Base-by-base conservation (phyloP, 305 asterid species). In the Fraxinus paxiana region DNA sequence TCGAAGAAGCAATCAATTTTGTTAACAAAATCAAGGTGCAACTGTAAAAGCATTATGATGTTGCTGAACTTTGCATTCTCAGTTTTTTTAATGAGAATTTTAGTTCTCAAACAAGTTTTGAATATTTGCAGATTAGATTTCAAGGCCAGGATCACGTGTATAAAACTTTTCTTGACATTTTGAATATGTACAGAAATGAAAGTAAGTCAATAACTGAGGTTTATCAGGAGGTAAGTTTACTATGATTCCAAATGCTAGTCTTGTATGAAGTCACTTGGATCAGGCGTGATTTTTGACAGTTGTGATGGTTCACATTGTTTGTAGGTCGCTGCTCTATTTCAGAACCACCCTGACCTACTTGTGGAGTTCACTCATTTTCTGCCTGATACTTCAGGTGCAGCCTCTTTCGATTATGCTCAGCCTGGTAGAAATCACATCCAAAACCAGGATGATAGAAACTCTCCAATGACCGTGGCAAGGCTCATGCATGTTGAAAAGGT, bases 331-430 rank as follows among this genome's bases (percentile, higher is more conserved):
- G 86, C 86, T 89, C 98, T 97, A 79, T 92, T 97, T 84, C 89
- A 84, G 78, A 92, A 89, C 85, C 96, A 97, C 77, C 85, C 88
- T 79, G 99, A 97, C 89, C 92, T 94, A 71, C 99, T 97, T 86
- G 95, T 87, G 43, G 98, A 97, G 88, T 97, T 97, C 89, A 88
- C 92, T 81, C 98, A 90, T 86, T 94, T 97, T 86, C 86, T 97
- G 80, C 99, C 98, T 78, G 94, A 92, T 86, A 81, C 90, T 73
- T 84, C 94, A 28, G 96, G 94, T 38, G 84, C 92, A 75, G 91
- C 87, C 67, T 87, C 94, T 79, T 67, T 79, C 77, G 90, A 83
- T 85, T 59, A 37, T 85, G 84, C 86, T 59, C 95, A 86, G 78
- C 78, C 84, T 86, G 88, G 88, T 80, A 88, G 90, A 86, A 90